Evolutionary conservation across 2,329 filamentous ascomycete genomes (phyloP), one percentile per base, ranked within the genome.

Genomic region (Monilinia laxa): DNA sequence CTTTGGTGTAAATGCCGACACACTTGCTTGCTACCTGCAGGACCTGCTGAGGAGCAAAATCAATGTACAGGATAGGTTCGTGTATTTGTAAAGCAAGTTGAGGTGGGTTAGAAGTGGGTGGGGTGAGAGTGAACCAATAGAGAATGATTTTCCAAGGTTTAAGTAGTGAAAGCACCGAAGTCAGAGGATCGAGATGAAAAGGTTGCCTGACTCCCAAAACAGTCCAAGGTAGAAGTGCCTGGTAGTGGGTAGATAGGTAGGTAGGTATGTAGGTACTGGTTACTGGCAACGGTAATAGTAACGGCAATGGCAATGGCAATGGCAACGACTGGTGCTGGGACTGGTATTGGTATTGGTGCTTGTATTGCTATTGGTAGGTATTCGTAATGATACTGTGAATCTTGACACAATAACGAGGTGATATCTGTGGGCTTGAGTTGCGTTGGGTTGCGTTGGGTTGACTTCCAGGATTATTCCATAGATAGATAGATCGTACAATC

Each of bases 1-100:
- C 65, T 57, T 68, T 68, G 67, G 7, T 23, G 42, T 71, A 62
- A 71, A 73, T 73, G 72, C 65, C 71, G 47, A 66, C 47, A 70
- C 68, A 69, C 71, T 71, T 72, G 72, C 71, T 59, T 53, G 62
- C 59, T 57, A 64, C 67, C 62, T 65, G 62, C 68, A 69, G 68
- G 62, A 47, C 67, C 66, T 69, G 68, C 68, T 69, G 68, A 65
- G 54, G 63, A 65, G 45, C 63, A 51, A 65, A 49, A 65, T 58
- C 12, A 38, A 42, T n/a, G 60, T 31, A 42, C 51, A 63, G 49
- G 51, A 63, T 63, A 63, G 60, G 60, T 42, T 28, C 45, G 47
- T 63, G 60, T 63, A 54, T 53, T 42, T 42, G 60, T 63, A 10
- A 53, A 55, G n/a, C 31, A 63, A 54, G 58, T 38, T 60, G 20